Conservation (phyloP, 768 basidiomycete genomes). For the Leccinum variicolor region DNA sequence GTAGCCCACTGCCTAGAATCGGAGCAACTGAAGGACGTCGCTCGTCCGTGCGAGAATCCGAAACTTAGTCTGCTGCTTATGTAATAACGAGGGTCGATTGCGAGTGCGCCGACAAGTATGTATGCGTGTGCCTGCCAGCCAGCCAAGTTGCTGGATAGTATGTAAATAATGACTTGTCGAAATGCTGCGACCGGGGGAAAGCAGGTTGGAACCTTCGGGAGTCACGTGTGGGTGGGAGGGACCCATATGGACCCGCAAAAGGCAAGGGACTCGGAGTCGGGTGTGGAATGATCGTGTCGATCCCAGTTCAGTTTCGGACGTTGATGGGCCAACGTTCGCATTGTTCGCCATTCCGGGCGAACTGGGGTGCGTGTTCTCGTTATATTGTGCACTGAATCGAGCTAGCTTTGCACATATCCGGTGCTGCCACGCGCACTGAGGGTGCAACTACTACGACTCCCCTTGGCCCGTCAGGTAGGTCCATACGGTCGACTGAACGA, state of each 20-base stretch:
- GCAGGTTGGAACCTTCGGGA: neutral
- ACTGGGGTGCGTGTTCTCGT: constrained; percentile 18
- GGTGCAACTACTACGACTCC: neutral
- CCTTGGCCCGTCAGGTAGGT: neutral
- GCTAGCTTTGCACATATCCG: constrained; percentile 6
- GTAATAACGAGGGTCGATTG: constrained; percentile 13
- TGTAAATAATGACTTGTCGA: neutral
- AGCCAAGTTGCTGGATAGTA: neutral
- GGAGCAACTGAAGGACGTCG: constrained; percentile 1
- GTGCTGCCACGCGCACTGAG: neutral
- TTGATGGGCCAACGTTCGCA: constrained; percentile 6
- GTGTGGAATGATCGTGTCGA: constrained; percentile 4
- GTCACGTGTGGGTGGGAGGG: constrained; percentile 33
- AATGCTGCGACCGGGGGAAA: neutral
- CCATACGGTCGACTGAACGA: neutral
- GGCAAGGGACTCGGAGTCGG: constrained; percentile 15
- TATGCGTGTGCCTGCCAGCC: neutral
- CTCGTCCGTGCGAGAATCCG: constrained; percentile 23
- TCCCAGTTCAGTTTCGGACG: neutral
- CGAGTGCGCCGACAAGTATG: neutral
- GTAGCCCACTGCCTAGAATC: constrained; percentile 25
- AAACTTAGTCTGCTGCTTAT: constrained; percentile 14
- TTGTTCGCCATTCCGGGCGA: constrained; percentile 28
- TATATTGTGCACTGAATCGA: constrained; percentile 26
- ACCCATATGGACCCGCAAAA: constrained; percentile 42